phyloP scores from a whole-genome alignment of 352 stramenopile species.

The Thraustochytrium sp. region DNA sequence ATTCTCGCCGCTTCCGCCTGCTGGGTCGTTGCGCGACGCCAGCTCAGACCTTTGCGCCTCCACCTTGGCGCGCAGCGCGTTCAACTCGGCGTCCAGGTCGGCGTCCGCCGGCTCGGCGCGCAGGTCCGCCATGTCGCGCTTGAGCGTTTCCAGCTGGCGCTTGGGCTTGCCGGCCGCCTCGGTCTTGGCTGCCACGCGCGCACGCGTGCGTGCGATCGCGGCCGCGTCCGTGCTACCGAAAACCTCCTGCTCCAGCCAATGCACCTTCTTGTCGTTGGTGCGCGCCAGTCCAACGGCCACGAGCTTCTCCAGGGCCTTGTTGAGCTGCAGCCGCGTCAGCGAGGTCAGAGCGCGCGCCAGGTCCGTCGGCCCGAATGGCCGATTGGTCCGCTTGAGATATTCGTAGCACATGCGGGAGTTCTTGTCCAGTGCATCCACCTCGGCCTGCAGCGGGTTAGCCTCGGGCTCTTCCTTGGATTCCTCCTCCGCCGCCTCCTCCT shows the following conservation, averaged over 20 bases:
- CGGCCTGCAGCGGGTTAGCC: not conserved
- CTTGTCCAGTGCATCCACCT: not conserved
- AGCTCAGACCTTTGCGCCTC: not conserved
- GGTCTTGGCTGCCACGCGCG: not conserved
- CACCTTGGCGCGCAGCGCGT: not conserved
- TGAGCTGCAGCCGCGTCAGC: constrained; percentile 13
- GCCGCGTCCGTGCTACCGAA: not conserved
- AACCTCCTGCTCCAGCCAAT: constrained; percentile 12
- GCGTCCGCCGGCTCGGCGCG: not conserved
- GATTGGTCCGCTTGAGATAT: constrained; percentile 25
- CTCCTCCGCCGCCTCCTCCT: constrained; percentile 5
- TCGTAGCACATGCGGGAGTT: not conserved
- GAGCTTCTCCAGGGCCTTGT: constrained; percentile 7
- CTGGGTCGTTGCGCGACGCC: not conserved
- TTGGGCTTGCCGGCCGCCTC: not conserved
- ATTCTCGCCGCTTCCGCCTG: not conserved
- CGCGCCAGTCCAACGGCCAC: not conserved
- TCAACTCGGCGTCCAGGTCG: not conserved
- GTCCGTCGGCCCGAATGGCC: not conserved
- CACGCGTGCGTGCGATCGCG: not conserved
- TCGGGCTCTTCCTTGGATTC: not conserved
- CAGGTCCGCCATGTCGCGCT: not conserved
- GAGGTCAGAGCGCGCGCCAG: not conserved
- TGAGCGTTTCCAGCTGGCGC: not conserved
- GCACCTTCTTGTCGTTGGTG: constrained; percentile 32